A percentile compares a stretch with the other conserved stretches of the same genome.
These are phyloP conservation scores for Coemansia sp. DNA, from an alignment of 192 early-diverging fungal species.

Conservation along the genomic window DNA sequence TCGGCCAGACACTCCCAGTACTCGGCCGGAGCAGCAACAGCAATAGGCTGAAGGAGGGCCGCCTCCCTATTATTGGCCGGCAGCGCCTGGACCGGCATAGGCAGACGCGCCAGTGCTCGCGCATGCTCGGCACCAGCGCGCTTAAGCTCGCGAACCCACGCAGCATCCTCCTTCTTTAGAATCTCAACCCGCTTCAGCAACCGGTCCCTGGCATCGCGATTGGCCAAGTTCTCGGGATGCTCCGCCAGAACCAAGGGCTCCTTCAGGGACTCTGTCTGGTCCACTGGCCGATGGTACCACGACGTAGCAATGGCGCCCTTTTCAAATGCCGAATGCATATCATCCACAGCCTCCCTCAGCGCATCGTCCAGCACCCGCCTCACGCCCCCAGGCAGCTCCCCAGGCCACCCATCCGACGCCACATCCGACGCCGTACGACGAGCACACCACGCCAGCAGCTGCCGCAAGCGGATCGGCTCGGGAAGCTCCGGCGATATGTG, in stretches of 20 bases:
- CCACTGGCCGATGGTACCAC: conserved; percentile 49
- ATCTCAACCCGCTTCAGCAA: conserved; percentile 19
- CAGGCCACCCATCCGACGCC: conserved; percentile 10
- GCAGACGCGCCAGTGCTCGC: conserved; percentile 27
- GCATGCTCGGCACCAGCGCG: conserved; percentile 37
- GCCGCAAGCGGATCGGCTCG: conserved; percentile 63
- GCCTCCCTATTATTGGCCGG: background rate
- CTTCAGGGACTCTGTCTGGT: background rate
- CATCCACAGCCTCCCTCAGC: conserved; percentile 35
- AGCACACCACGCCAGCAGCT: conserved; percentile 70
- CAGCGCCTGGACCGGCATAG: conserved; percentile 25
- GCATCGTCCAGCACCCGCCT: conserved; percentile 25
- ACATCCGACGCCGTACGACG: conserved; percentile 16
- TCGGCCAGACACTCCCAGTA: background rate
- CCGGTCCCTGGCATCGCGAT: conserved; percentile 21
- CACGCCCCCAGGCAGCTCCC: conserved; percentile 20
- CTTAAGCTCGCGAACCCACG: conserved; percentile 42
- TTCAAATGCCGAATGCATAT: conserved; percentile 47
- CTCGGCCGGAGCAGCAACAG: background rate
- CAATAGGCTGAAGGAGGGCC: conserved; percentile 14
- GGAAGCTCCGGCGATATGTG: conserved; percentile 66
- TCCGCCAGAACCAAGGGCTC: background rate
- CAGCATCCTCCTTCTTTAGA: conserved; percentile 25
- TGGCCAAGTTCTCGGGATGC: conserved; percentile 50
- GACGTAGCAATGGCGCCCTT: conserved; percentile 44